These are phyloP conservation scores for Colletotrichum sp. DNA, from an alignment of 2,329 filamentous ascomycete species.

Conservation along the genomic window DNA sequence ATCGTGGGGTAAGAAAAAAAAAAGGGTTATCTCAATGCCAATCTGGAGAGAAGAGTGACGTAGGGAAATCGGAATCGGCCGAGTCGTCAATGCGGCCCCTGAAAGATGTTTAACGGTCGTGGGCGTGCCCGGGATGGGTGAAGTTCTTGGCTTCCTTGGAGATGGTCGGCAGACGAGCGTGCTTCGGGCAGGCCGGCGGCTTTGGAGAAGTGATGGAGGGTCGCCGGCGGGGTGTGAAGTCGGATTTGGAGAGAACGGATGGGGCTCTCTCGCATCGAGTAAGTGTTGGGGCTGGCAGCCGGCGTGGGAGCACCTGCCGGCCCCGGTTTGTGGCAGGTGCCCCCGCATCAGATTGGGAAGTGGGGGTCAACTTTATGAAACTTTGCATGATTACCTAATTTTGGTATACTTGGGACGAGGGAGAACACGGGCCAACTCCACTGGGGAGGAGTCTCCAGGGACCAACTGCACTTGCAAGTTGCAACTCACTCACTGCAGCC, in stretches of 20 bases:
- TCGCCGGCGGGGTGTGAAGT: conserved; percentile 16
- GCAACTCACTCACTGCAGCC: neutral
- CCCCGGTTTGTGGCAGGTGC: neutral
- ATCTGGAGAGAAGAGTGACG: neutral
- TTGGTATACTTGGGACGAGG: neutral
- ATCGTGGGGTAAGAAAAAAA: neutral
- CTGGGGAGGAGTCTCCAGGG: neutral
- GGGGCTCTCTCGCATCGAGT: neutral
- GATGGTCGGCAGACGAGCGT: neutral
- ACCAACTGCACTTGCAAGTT: neutral
- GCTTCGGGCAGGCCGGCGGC: conserved; percentile 17
- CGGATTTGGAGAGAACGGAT: neutral
- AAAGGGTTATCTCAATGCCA: neutral
- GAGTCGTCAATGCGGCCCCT: neutral
- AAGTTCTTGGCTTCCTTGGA: neutral
- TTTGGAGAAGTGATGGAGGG: neutral
- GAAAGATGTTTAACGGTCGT: neutral
- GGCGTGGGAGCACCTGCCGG: neutral
- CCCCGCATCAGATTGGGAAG: neutral
- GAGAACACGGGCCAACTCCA: neutral
- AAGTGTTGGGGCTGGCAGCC: neutral
- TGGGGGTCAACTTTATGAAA: neutral
- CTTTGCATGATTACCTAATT: conserved; percentile 9
- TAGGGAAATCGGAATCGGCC: neutral
- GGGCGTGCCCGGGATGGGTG: neutral